Evolutionary conservation across 1,284 basidiomycete species (phyloP).

Genomic region (Heterobasidion parviporum): DNA sequence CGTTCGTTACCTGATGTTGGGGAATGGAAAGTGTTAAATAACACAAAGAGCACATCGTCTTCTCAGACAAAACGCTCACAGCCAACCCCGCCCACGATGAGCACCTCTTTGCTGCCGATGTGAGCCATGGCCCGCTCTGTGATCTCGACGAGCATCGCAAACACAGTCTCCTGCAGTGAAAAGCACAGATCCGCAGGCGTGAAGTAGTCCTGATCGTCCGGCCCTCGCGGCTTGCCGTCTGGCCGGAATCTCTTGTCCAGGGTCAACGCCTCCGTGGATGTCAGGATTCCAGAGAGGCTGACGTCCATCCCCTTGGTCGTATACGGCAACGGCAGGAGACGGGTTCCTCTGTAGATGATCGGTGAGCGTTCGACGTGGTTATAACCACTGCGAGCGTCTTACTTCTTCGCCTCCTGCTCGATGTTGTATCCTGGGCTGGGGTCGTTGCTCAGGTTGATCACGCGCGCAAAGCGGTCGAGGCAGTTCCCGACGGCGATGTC

Average conservation of each 20-base stretch:
- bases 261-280: constrained; percentile 85
- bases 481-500: constrained; percentile 99
- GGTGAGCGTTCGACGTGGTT: constrained; percentile 3
- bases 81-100: constrained; percentile 98
- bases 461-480: constrained; percentile 92
- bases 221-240: constrained; percentile 26
- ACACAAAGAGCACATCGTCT: background rate
- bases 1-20: constrained; percentile 74
- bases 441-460: constrained; percentile 94
- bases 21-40: background rate
- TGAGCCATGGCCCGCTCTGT: constrained; percentile 99
- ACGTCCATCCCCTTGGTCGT: constrained; percentile 99
- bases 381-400: constrained; percentile 13
- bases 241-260: constrained; percentile 65
- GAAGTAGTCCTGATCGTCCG: constrained; percentile 63
- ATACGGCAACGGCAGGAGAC: constrained; percentile 83
- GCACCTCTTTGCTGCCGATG: constrained; percentile 90
- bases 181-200: constrained; percentile 95
- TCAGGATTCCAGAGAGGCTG: constrained; percentile 89
- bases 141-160: constrained; percentile 98
- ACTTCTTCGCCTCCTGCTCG: constrained; percentile 92
- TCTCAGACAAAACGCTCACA: constrained; percentile 48
- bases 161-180: constrained; percentile 95
- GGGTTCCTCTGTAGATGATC: constrained; percentile 46
- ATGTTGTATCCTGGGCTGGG: constrained; percentile 99